These are phyloP conservation scores for Scenedesmus sp. DNA, from an alignment of 163 green algal species.

Conservation along the genomic window DNA sequence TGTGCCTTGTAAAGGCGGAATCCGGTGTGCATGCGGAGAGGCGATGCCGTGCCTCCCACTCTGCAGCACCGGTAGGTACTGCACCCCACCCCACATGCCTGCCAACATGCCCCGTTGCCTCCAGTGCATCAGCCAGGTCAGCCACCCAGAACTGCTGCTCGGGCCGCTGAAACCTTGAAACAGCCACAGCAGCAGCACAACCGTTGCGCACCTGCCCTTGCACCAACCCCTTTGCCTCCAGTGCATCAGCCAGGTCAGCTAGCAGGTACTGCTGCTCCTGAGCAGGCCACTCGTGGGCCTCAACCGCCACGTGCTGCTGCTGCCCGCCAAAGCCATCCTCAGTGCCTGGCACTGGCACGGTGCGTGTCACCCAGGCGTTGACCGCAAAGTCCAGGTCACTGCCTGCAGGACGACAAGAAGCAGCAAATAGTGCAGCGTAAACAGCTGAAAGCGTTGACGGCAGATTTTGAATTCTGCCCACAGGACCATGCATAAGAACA, in stretches of 20 bases:
- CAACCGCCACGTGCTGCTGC: background rate
- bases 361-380: background rate
- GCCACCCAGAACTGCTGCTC: background rate
- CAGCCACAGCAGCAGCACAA: too few species aligned
- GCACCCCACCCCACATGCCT: background rate
- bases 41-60: too few species aligned
- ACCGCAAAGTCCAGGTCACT: slow-evolving; percentile 51
- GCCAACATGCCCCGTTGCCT: background rate
- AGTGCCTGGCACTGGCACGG: background rate
- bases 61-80: too few species aligned
- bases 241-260: slow-evolving; percentile 29
- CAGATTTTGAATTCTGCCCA: too few species aligned
- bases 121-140: slow-evolving; percentile 46
- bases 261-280: slow-evolving; percentile 45
- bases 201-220: slow-evolving; percentile 27
- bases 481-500: too few species aligned
- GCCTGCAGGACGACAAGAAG: too few species aligned
- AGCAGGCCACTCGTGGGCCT: slow-evolving; percentile 20
- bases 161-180: too few species aligned
- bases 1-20: too few species aligned
- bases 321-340: background rate
- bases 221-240: slow-evolving; percentile 28
- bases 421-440: too few species aligned
- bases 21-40: too few species aligned
- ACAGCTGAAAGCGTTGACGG: too few species aligned